A percentile compares a stretch with the other conserved stretches of the same genome.
phyloP scores from a whole-genome alignment of 208 protist genomes.

The Leishmania major region DNA sequence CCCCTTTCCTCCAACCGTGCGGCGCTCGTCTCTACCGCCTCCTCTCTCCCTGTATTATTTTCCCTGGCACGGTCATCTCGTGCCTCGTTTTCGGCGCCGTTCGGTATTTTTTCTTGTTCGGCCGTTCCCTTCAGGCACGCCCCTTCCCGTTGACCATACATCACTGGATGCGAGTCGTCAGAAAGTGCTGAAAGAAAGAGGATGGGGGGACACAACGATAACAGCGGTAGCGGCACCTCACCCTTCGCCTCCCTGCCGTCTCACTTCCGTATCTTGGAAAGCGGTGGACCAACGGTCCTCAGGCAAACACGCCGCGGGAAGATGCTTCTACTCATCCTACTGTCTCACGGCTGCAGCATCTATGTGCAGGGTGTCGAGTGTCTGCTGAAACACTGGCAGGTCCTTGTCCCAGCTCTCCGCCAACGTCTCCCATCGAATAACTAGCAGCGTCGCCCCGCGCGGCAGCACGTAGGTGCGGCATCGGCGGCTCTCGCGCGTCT shows the following conservation, averaged over 20 bases:
- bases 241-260: not conserved
- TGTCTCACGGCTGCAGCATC: slow-evolving; percentile 27
- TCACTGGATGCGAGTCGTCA: not conserved
- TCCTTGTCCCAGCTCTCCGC: slow-evolving; percentile 39
- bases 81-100: no score
- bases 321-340: not conserved
- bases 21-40: not conserved
- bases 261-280: not conserved
- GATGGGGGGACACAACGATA: not conserved
- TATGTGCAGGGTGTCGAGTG: slow-evolving; percentile 68
- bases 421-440: slow-evolving; percentile 62
- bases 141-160: not conserved
- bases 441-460: slow-evolving; percentile 32
- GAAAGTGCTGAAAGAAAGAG: not conserved
- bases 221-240: not conserved
- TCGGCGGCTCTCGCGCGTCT: slow-evolving; percentile 42
- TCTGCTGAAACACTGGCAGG: slow-evolving; percentile 49
- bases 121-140: not conserved
- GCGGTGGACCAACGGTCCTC: not conserved
- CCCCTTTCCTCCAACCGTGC: not conserved
- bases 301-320: not conserved
- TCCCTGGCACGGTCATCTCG: not conserved
- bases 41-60: not conserved
- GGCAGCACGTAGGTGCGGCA: slow-evolving; percentile 68
- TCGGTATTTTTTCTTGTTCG: not conserved